A percentile compares a stretch with the other conserved stretches of the same genome.
Conservation (phyloP, 148 eudicot genomes). For the Fagopyrum esculentum region DNA sequence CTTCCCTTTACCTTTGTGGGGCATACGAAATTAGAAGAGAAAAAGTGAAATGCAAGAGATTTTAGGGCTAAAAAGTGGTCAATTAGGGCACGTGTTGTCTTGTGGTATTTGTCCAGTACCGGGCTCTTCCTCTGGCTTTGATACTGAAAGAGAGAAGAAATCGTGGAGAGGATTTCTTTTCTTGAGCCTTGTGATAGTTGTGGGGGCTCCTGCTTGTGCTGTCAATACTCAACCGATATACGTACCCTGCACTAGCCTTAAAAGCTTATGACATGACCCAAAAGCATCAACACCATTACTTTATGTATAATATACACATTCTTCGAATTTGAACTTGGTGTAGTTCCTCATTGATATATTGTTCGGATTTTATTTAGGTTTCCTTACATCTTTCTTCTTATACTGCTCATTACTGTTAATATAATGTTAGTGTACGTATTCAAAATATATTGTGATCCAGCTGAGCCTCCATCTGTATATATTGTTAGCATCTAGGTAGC, state of each 20-base stretch:
- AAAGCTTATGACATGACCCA: not conserved
- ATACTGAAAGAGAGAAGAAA: not conserved
- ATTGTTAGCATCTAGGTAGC: not conserved
- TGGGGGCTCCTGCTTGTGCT: conserved; percentile 1
- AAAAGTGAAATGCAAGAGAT: not conserved
- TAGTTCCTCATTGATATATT: too few species aligned
- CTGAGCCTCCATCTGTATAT: too few species aligned
- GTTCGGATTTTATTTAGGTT: too few species aligned
- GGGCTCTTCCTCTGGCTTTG: not conserved
- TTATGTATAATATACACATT: too few species aligned
- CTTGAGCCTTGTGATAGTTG: not conserved
- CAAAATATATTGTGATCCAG: too few species aligned
- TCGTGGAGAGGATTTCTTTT: not conserved
- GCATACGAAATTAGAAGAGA: too few species aligned
- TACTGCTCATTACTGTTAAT: too few species aligned
- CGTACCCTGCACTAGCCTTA: not conserved
- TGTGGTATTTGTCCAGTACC: not conserved
- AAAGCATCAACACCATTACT: not conserved
- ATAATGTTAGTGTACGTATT: too few species aligned
- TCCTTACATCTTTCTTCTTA: too few species aligned
- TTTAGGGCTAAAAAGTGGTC: not conserved
- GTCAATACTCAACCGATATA: not conserved
- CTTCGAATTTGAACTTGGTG: not conserved
- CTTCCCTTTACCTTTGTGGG: too few species aligned
- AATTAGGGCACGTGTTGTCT: not conserved